These are phyloP conservation scores for Phytophthora quininea DNA, from an alignment of 352 stramenopile genomes.

Conservation along the genomic window DNA sequence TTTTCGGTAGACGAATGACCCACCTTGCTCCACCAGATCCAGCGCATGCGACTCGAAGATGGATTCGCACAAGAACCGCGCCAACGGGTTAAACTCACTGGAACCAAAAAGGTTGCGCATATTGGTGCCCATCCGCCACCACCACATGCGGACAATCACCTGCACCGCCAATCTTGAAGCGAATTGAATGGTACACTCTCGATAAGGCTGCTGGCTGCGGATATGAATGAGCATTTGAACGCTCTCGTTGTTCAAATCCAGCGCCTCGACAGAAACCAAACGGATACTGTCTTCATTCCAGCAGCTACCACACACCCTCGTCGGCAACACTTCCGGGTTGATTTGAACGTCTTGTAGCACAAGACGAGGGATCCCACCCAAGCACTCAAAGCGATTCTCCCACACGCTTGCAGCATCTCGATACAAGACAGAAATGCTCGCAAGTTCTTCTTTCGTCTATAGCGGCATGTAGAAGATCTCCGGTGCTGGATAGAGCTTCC, in stretches of 20 bases:
- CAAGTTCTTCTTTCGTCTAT: slow-evolving; percentile 38
- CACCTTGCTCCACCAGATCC: slow-evolving; percentile 44
- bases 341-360: slow-evolving; percentile 38
- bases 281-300: slow-evolving; percentile 38
- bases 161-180: slow-evolving; percentile 41
- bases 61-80: slow-evolving; percentile 37
- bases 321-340: slow-evolving; percentile 25
- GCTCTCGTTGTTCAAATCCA: slow-evolving; percentile 33
- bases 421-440: slow-evolving; percentile 28
- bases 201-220: slow-evolving; percentile 38
- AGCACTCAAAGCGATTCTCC: slow-evolving; percentile 26
- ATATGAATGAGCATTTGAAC: slow-evolving; percentile 45
- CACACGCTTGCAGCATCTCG: slow-evolving; percentile 23
- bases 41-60: slow-evolving; percentile 44
- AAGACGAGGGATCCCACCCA: slow-evolving; percentile 37
- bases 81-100: slow-evolving; percentile 34
- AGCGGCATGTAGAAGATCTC: slow-evolving; percentile 41
- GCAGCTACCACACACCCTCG: slow-evolving; percentile 29
- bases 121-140: slow-evolving; percentile 19
- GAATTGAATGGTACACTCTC: slow-evolving; percentile 30
- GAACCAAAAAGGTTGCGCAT: slow-evolving; percentile 42
- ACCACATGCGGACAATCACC: slow-evolving; percentile 44
- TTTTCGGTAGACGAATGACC: slow-evolving; percentile 27
- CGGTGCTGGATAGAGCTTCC: slow-evolving; percentile 36
- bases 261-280: slow-evolving; percentile 32